phyloP scores from a whole-genome alignment of 148 eudicot genomes.

The Chenopodium formosanum region DNA sequence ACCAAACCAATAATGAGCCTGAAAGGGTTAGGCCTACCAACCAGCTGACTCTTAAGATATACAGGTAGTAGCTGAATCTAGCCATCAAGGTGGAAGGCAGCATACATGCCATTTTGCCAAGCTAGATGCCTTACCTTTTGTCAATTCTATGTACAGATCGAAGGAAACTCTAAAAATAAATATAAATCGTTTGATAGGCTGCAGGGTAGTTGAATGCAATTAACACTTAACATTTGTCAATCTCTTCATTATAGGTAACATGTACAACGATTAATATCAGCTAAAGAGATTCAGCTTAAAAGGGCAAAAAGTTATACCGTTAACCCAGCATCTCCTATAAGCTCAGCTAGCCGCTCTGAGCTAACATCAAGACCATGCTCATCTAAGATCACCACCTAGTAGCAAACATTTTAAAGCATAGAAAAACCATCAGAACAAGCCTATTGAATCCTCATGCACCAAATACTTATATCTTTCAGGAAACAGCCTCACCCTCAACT shows the following conservation, averaged over 20 bases:
- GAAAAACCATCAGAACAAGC: background rate
- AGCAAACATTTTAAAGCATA: background rate
- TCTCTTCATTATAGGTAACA: background rate
- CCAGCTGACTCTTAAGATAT: background rate
- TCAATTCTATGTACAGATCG: too few species aligned
- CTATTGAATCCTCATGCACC: background rate
- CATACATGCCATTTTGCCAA: background rate
- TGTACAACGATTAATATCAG: background rate
- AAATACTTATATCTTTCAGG: background rate
- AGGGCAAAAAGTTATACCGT: constrained; percentile 35
- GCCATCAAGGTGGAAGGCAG: background rate
- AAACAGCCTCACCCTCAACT: background rate
- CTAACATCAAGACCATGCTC: constrained; percentile 61
- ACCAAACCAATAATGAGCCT: background rate
- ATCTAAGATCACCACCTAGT: constrained; percentile 82
- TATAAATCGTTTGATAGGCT: too few species aligned
- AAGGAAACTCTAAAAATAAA: background rate
- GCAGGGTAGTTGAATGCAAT: constrained; percentile 1
- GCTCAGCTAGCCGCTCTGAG: constrained; percentile 71
- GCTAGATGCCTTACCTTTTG: background rate
- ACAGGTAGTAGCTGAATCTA: background rate
- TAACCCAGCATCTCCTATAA: constrained; percentile 78
- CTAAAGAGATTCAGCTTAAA: background rate
- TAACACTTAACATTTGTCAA: background rate
- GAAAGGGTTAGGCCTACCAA: background rate